A percentile compares a stretch with the other conserved stretches of the same genome.
Evolutionary conservation across 129 eudicot genomes (phyloP).

Genomic region (Flaveria trinervia): DNA sequence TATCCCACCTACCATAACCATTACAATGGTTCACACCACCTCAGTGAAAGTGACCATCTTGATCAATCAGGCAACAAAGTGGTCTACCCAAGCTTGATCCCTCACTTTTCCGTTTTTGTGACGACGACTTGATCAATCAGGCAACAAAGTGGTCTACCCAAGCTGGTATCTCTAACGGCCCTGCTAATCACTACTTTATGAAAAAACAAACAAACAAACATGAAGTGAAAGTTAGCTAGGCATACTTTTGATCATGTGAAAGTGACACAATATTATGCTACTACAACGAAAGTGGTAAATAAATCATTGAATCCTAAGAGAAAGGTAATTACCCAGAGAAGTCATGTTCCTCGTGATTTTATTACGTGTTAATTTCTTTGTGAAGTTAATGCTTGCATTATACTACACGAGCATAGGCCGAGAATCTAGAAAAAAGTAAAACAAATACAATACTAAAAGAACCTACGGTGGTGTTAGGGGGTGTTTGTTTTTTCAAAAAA

Average conservation of each 20-base stretch:
- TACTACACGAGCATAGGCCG: too few species aligned
- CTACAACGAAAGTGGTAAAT: constrained; percentile 4
- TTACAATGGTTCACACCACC: constrained; percentile 11
- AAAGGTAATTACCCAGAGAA: too few species aligned
- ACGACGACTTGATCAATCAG: constrained; percentile 27
- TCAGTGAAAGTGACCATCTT: constrained; percentile 9
- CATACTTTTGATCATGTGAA: constrained; percentile 16
- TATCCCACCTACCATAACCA: constrained; percentile 10
- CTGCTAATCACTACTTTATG: not conserved
- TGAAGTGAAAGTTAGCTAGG: constrained; percentile 32
- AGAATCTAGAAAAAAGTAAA: too few species aligned
- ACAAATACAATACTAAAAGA: too few species aligned
- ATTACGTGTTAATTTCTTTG: too few species aligned
- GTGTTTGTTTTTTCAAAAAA: too few species aligned
- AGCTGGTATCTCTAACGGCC: constrained; percentile 24
- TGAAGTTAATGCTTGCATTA: too few species aligned
- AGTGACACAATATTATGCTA: constrained; percentile 25
- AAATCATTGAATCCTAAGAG: too few species aligned
- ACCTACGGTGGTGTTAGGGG: too few species aligned
- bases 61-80: too few species aligned
- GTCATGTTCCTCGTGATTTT: too few species aligned
- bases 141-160: constrained; percentile 35
- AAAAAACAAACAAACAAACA: not conserved
- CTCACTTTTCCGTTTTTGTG: constrained; percentile 6
- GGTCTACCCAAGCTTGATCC: too few species aligned